Percentiles rank a stretch among this genome's conserved stretches.
These are phyloP conservation scores for Lichtheimia corymbifera DNA, from an alignment of 371 early-diverging fungal genomes.

Conservation along the genomic window DNA sequence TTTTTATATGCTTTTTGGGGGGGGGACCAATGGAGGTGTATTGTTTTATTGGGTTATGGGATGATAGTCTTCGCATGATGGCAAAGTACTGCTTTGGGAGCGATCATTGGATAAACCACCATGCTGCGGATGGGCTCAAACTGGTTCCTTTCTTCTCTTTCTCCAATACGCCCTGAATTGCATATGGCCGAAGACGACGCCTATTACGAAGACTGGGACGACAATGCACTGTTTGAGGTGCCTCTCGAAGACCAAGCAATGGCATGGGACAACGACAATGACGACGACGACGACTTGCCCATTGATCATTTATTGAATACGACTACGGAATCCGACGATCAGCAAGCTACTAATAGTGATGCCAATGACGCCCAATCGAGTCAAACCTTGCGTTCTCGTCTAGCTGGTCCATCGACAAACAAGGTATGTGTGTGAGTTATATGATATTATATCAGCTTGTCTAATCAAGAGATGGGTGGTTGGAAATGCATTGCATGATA, in stretches of 20 bases:
- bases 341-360: not conserved
- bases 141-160: too few relatives aligned
- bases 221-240: too few relatives aligned
- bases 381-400: slow-evolving; percentile 27
- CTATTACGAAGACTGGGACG: too few relatives aligned
- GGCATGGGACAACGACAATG: not conserved
- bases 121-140: too few relatives aligned
- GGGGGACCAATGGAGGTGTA: too few relatives aligned
- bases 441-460: not conserved
- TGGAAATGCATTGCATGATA: not conserved
- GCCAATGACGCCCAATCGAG: not conserved
- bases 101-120: too few relatives aligned
- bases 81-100: too few relatives aligned
- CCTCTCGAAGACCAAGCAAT: not conserved
- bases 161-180: too few relatives aligned
- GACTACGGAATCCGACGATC: not conserved
- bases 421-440: slow-evolving; percentile 24
- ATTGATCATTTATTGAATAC: slow-evolving; percentile 6
- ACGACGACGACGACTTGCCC: slow-evolving; percentile 5
- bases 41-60: too few relatives aligned
- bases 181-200: too few relatives aligned
- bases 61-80: too few relatives aligned
- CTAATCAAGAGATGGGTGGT: not conserved
- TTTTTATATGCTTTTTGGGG: too few relatives aligned
- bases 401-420: slow-evolving; percentile 41